Percentiles rank a stretch among this genome's conserved stretches.
phyloP scores from a whole-genome alignment of 495 filamentous ascomycete genomes.

The Neurospora sp. region DNA sequence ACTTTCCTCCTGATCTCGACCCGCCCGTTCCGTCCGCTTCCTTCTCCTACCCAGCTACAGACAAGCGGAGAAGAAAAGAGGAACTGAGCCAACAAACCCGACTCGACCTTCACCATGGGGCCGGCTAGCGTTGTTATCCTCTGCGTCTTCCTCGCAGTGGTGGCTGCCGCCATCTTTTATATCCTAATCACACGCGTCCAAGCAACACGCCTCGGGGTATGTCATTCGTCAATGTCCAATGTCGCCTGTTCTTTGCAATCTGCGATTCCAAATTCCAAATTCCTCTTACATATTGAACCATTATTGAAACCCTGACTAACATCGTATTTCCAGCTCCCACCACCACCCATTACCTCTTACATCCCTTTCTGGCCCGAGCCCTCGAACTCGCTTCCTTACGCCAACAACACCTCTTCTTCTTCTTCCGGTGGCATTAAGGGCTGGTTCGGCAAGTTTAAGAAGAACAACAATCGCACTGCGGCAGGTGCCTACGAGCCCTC shows the following conservation, averaged over 20 bases:
- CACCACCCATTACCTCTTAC: constrained; percentile 53
- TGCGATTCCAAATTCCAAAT: not conserved
- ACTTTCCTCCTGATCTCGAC: not conserved
- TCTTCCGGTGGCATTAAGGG: constrained; percentile 47
- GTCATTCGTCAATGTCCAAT: constrained; percentile 12
- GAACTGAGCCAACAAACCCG: not conserved
- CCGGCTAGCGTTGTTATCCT: constrained; percentile 38
- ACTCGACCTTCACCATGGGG: constrained; percentile 23
- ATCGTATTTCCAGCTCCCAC: constrained; percentile 36
- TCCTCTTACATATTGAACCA: not conserved
- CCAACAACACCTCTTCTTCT: constrained; percentile 34
- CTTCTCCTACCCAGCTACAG: not conserved
- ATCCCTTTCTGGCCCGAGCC: constrained; percentile 37
- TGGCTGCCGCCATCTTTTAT: constrained; percentile 37
- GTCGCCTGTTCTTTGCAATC: not conserved
- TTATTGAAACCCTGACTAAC: constrained; percentile 1
- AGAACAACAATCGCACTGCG: constrained; percentile 44
- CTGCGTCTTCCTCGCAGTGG: constrained; percentile 39
- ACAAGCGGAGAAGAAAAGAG: not conserved
- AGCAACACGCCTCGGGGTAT: constrained; percentile 50
- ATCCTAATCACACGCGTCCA: constrained; percentile 48
- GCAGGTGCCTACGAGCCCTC: constrained; percentile 53
- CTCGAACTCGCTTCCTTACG: constrained; percentile 24
- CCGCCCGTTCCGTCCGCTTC: not conserved
- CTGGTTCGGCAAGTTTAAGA: constrained; percentile 47